These are phyloP conservation scores for Skeletonema potamos DNA, from an alignment of 108 stramenopile species.

Conservation along the genomic window DNA sequence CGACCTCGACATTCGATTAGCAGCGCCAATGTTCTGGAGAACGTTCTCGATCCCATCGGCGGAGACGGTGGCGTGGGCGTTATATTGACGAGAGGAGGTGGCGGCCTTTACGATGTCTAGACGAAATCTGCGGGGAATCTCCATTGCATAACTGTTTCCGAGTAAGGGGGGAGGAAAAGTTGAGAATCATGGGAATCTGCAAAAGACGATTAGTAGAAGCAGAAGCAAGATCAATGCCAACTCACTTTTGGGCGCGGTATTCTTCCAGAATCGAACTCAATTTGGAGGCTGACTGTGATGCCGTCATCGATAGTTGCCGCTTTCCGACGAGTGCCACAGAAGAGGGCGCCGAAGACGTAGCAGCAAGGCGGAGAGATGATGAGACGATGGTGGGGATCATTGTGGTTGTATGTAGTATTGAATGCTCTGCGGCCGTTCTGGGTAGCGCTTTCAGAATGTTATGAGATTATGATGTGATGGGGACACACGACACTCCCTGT, in stretches of 20 bases:
- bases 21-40: slow-evolving; percentile 52
- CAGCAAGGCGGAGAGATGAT: slow-evolving; percentile 2
- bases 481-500: no score
- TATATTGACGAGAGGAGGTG: neutral
- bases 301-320: slow-evolving; percentile 9
- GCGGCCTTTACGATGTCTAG: slow-evolving; percentile 58
- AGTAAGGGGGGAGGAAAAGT: neutral
- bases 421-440: neutral
- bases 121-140: slow-evolving; percentile 52
- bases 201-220: neutral
- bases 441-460: no score
- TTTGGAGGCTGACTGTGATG: slow-evolving; percentile 21
- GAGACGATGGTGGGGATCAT: neutral
- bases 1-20: slow-evolving; percentile 26
- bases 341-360: neutral
- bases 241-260: slow-evolving; percentile 56
- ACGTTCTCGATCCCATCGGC: slow-evolving; percentile 47
- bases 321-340: neutral
- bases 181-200: no score
- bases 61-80: slow-evolving; percentile 25
- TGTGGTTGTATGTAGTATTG: neutral
- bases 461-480: neutral
- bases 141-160: slow-evolving; percentile 43
- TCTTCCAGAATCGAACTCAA: slow-evolving; percentile 45
- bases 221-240: neutral